Conservation (phyloP, 495 filamentous ascomycete genomes). For the Platismatia glauca region DNA sequence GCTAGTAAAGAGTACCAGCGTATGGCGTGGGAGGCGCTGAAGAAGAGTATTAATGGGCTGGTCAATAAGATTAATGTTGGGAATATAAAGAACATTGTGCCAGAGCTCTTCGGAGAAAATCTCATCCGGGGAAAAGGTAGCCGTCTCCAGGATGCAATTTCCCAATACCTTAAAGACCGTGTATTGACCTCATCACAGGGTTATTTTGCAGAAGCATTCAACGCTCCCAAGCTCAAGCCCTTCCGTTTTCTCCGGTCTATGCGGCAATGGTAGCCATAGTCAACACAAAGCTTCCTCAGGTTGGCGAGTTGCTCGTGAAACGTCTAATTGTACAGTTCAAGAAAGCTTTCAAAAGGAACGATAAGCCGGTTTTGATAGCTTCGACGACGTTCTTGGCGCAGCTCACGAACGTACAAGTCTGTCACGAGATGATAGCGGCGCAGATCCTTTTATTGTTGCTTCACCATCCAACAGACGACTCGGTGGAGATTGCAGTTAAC, state of each 20-base stretch:
- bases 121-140: conserved; percentile 63
- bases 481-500: conserved; percentile 93
- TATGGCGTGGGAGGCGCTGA: conserved; percentile 97
- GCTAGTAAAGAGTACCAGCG: conserved; percentile 94
- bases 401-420: conserved; percentile 88
- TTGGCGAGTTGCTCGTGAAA: conserved; percentile 82
- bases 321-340: conserved; percentile 85
- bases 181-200: conserved; percentile 33
- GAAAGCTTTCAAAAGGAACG: conserved; percentile 92
- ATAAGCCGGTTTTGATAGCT: conserved; percentile 88
- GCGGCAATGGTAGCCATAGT: conserved; percentile 92
- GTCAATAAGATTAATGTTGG: conserved; percentile 98
- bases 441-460: conserved; percentile 84
- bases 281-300: conserved; percentile 92
- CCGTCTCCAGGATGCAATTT: neutral
- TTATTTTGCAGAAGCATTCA: conserved; percentile 92
- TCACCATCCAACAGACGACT: conserved; percentile 92
- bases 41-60: conserved; percentile 96
- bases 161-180: neutral
- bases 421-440: conserved; percentile 83
- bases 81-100: conserved; percentile 96
- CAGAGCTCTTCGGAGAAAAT: conserved; percentile 91
- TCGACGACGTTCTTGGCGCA: conserved; percentile 92
- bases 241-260: conserved; percentile 92
- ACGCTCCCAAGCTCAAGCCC: conserved; percentile 94